Percentiles rank a stretch among this genome's conserved stretches.
These are phyloP conservation scores for Limnanthes douglasii DNA, from an alignment of 345 rosid species.

Conservation along the genomic window DNA sequence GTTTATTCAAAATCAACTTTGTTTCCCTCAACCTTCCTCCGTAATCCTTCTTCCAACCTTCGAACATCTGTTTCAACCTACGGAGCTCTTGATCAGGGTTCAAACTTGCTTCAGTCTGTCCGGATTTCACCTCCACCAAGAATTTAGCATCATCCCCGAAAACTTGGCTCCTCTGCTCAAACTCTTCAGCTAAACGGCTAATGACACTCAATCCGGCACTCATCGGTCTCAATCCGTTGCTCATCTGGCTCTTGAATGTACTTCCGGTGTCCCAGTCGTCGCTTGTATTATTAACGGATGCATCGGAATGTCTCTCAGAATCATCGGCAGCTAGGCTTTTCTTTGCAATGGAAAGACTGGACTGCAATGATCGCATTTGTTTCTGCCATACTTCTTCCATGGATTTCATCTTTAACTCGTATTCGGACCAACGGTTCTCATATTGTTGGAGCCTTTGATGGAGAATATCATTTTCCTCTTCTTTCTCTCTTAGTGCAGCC, in stretches of 20 bases:
- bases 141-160: conserved; percentile 95
- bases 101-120: conserved; percentile 90
- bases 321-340: conserved; percentile 82
- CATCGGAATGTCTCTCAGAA: conserved; percentile 80
- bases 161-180: conserved; percentile 92
- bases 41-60: conserved; percentile 95
- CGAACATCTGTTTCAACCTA: conserved; percentile 91
- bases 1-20: conserved; percentile 69
- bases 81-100: conserved; percentile 79
- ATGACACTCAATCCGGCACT: conserved; percentile 78
- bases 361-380: conserved; percentile 93
- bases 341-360: conserved; percentile 95
- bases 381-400: conserved; percentile 99
- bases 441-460: conserved; percentile 91
- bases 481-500: conserved; percentile 77
- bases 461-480: conserved; percentile 92
- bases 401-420: conserved; percentile 91
- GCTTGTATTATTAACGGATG: conserved; percentile 71
- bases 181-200: conserved; percentile 82
- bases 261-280: conserved; percentile 76
- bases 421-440: conserved; percentile 94
- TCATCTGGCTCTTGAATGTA: conserved; percentile 39
- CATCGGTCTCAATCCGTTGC: conserved; percentile 69
- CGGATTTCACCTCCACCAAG: conserved; percentile 93
- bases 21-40: conserved; percentile 73